A percentile compares a stretch with the other conserved stretches of the same genome.
Conservation (phyloP, 768 basidiomycete genomes). For the Phylloporus arenicola region DNA sequence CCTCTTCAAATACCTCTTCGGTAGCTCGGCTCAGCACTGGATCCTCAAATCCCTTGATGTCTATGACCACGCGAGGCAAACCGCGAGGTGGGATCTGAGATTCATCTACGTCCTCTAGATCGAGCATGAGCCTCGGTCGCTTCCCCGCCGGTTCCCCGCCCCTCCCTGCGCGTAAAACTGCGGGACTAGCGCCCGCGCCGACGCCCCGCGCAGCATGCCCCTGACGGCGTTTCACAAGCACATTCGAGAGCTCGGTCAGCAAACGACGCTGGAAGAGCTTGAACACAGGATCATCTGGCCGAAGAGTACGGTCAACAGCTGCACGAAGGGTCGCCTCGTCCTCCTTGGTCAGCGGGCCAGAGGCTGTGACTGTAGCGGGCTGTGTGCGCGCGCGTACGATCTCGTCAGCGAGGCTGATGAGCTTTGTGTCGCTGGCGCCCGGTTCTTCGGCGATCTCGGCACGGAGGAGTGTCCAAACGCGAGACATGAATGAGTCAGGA, state of each 20-base stretch:
- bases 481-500: conserved; percentile 43
- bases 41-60: conserved; percentile 67
- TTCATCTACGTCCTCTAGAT: conserved; percentile 18
- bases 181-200: conserved; percentile 9
- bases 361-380: neutral
- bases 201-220: neutral
- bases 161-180: conserved; percentile 32
- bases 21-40: conserved; percentile 44
- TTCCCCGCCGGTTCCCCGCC: conserved; percentile 18
- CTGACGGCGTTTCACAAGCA: conserved; percentile 22
- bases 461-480: conserved; percentile 62
- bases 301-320: conserved; percentile 59
- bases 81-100: neutral
- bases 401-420: conserved; percentile 70
- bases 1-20: conserved; percentile 36
- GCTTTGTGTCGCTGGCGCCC: conserved; percentile 41
- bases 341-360: conserved; percentile 23
- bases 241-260: conserved; percentile 33
- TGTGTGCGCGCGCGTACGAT: conserved; percentile 50
- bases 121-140: conserved; percentile 25
- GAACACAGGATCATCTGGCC: conserved; percentile 61
- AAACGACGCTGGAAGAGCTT: conserved; percentile 56
- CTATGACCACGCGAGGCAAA: conserved; percentile 5
- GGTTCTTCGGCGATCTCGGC: conserved; percentile 43
- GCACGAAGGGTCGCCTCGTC: conserved; percentile 52